These are phyloP conservation scores for Blastocystis sp. DNA, from an alignment of 352 stramenopile genomes.

Conservation along the genomic window DNA sequence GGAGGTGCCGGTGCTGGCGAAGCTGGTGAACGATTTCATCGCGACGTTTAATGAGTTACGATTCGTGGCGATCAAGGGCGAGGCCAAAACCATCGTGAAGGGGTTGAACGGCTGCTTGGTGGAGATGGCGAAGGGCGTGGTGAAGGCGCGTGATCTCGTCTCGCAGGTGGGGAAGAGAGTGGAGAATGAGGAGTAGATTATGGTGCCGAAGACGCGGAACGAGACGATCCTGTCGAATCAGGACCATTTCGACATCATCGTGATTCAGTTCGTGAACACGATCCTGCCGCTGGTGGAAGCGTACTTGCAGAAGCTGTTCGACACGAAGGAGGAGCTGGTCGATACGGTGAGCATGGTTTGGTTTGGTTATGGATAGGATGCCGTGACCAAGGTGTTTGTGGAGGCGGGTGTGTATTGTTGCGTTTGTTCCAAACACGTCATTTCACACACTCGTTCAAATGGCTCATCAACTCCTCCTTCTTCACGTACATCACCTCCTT, in stretches of 20 bases:
- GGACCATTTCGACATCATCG: constrained; percentile 64
- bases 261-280: constrained; percentile 65
- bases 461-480: constrained; percentile 39
- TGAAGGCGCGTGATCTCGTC: background rate
- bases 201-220: constrained; percentile 54
- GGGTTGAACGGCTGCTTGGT: background rate
- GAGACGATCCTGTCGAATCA: constrained; percentile 46
- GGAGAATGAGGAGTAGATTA: constrained; percentile 18
- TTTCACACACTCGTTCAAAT: constrained; percentile 61
- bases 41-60: constrained; percentile 61
- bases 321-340: constrained; percentile 49
- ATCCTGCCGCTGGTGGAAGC: constrained; percentile 45
- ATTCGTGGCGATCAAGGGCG: constrained; percentile 39
- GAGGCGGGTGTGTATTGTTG: background rate
- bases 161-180: background rate
- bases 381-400: background rate
- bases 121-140: background rate
- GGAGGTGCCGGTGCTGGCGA: constrained; percentile 61
- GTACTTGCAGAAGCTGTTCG: constrained; percentile 64
- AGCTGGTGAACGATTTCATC: constrained; percentile 61
- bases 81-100: constrained; percentile 30
- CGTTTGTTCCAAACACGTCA: background rate
- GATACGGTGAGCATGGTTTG: constrained; percentile 10
- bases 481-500: constrained; percentile 52
- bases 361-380: background rate